phyloP scores from a whole-genome alignment of 768 basidiomycete genomes.

The Trametes maxima region DNA sequence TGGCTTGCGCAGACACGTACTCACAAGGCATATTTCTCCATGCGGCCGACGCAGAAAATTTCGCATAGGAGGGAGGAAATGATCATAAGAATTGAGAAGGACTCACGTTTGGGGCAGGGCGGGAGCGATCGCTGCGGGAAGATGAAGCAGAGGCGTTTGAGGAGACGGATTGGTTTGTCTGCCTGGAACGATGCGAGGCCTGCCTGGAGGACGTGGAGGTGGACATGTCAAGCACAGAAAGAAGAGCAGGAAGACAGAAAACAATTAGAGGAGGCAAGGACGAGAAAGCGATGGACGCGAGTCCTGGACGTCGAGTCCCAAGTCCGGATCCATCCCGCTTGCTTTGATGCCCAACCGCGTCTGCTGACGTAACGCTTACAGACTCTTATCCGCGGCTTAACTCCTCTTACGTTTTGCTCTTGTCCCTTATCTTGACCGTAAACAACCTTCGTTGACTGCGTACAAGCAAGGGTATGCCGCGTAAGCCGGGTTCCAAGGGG shows the following conservation, averaged over 20 bases:
- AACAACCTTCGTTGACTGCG: too few relatives aligned
- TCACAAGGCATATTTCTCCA: too few relatives aligned
- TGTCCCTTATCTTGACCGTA: too few relatives aligned
- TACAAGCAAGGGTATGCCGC: too few relatives aligned
- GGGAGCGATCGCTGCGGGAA: conserved; percentile 21
- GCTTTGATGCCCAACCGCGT: too few relatives aligned
- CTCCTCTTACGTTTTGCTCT: not conserved
- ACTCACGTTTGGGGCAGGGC: conserved; percentile 19
- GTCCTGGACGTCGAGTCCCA: not conserved
- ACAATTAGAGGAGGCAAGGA: not conserved
- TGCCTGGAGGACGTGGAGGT: conserved; percentile 9
- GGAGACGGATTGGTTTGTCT: conserved; percentile 24
- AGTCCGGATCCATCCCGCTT: not conserved
- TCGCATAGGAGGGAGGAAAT: too few relatives aligned
- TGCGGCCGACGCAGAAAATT: too few relatives aligned
- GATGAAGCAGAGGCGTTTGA: conserved; percentile 21
- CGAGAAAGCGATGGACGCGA: not conserved
- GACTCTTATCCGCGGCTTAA: not conserved
- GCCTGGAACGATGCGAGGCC: conserved; percentile 20
- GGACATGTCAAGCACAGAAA: not conserved
- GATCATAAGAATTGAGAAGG: too few relatives aligned
- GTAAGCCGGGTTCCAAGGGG: too few relatives aligned
- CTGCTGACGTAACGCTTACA: not conserved
- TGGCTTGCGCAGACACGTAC: too few relatives aligned
- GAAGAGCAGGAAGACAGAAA: not conserved